These are phyloP conservation scores for Naganishia liquefaciens DNA, from an alignment of 1,284 basidiomycete genomes.

Conservation along the genomic window DNA sequence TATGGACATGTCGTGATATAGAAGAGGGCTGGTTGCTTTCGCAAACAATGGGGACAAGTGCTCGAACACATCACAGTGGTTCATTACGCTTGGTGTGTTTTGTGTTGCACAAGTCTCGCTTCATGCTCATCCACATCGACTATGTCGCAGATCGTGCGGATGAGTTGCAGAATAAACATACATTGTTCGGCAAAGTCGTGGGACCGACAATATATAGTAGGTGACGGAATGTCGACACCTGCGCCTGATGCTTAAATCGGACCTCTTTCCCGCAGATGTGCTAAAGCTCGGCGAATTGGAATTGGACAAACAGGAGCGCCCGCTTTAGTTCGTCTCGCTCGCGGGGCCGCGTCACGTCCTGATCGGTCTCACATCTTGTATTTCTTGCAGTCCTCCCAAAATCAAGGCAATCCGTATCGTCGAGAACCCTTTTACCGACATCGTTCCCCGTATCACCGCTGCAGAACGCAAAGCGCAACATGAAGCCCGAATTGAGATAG, in stretches of 20 bases:
- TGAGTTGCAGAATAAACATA: constrained; percentile 84
- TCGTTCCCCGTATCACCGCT: constrained; percentile 92
- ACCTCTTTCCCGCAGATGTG: constrained; percentile 63
- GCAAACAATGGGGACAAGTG: constrained; percentile 84
- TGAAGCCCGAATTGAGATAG: constrained; percentile 70
- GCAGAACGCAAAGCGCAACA: constrained; percentile 82
- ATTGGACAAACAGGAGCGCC: constrained; percentile 75
- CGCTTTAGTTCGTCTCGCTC: constrained; percentile 66
- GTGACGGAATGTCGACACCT: constrained; percentile 42
- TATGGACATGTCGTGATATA: constrained; percentile 60
- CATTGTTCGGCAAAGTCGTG: constrained; percentile 68
- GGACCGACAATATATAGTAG: constrained; percentile 79
- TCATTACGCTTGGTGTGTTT: constrained; percentile 76
- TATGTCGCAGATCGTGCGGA: constrained; percentile 71
- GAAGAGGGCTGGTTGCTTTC: constrained; percentile 87
- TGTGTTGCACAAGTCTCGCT: not conserved
- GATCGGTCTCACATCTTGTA: too few relatives aligned
- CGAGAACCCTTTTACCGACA: constrained; percentile 92
- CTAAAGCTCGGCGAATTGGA: constrained; percentile 88
- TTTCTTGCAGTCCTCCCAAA: constrained; percentile 71
- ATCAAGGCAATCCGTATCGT: constrained; percentile 79
- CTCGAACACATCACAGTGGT: constrained; percentile 85
- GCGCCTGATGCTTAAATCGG: not conserved
- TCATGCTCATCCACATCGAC: constrained; percentile 1
- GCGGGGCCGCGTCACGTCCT: not conserved